Percentiles rank a stretch among this genome's conserved stretches.
phyloP scores from a whole-genome alignment of 148 eudicot species.

The Arbutus unedo region DNA sequence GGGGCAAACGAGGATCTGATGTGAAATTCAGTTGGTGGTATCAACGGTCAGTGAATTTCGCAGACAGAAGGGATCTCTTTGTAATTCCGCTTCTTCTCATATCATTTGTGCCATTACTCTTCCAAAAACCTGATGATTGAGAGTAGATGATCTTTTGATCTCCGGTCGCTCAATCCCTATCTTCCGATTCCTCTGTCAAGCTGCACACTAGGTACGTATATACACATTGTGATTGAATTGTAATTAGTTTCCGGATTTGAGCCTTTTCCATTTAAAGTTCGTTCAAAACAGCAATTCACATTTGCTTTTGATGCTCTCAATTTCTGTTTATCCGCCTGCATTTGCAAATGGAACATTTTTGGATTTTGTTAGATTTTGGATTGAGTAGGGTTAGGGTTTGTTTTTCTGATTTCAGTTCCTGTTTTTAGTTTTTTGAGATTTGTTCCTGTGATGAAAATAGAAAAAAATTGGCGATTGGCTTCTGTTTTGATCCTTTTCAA shows the following conservation, averaged over 20 bases:
- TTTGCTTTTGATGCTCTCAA: not conserved
- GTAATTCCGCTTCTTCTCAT: conserved; percentile 16
- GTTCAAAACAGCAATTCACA: not conserved
- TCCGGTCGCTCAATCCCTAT: conserved; percentile 11
- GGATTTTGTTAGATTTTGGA: not conserved
- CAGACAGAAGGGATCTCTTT: conserved; percentile 16
- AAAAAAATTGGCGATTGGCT: conserved; percentile 1
- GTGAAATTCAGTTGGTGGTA: conserved; percentile 18
- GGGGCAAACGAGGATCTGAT: conserved; percentile 10
- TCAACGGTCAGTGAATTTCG: conserved; percentile 37
- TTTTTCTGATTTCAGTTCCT: not conserved
- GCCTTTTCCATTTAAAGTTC: not conserved
- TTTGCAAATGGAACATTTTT: not conserved
- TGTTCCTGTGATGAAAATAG: conserved; percentile 17
- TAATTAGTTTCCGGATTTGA: not conserved
- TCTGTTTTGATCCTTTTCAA: not conserved
- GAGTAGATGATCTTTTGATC: conserved; percentile 7
- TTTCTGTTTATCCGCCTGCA: not conserved
- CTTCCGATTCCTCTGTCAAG: conserved; percentile 22
- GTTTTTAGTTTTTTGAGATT: not conserved
- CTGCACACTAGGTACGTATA: conserved; percentile 31
- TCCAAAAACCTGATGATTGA: conserved; percentile 8
- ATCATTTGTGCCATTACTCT: conserved; percentile 14
- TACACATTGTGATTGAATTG: not conserved
- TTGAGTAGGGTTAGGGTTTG: not conserved